phyloP scores from a whole-genome alignment of 2,329 filamentous ascomycete species.

The Nemania sp. region DNA sequence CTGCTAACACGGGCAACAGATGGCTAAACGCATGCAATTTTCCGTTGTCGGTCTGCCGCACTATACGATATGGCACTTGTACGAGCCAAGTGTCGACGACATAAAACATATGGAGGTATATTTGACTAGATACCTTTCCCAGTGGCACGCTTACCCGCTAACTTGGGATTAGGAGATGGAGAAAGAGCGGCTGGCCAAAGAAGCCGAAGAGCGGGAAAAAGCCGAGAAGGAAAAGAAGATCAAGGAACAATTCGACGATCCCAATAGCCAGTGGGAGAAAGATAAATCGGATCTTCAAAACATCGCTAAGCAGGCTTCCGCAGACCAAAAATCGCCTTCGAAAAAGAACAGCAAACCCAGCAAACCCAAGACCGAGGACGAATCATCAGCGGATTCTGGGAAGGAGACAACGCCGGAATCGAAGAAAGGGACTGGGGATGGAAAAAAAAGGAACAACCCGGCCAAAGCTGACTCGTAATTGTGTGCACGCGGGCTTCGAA shows the following conservation, averaged over 20 bases:
- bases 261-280: constrained; percentile 82
- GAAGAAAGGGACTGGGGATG: constrained; percentile 22
- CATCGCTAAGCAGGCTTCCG: constrained; percentile 59
- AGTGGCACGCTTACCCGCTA: constrained; percentile 15
- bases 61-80: constrained; percentile 99
- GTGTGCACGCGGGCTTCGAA: constrained; percentile 3
- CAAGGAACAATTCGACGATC: constrained; percentile 78
- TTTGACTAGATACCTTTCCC: background rate
- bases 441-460: constrained; percentile 30
- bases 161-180: constrained; percentile 77
- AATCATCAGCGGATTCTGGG: constrained; percentile 20
- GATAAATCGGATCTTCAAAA: constrained; percentile 82
- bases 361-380: constrained; percentile 19
- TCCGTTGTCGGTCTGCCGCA: constrained; percentile 95
- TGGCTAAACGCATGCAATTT: constrained; percentile 95
- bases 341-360: constrained; percentile 21
- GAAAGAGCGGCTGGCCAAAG: constrained; percentile 76
- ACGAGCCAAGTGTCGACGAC: constrained; percentile 98
- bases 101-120: constrained; percentile 90
- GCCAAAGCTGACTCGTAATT: constrained; percentile 33
- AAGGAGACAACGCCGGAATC: constrained; percentile 29
- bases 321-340: constrained; percentile 16
- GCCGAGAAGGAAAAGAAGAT: constrained; percentile 76
- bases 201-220: constrained; percentile 77
- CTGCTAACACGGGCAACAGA: constrained; percentile 57